Base-by-base conservation (phyloP, 768 basidiomycete species). In the Macrocybe gigantea region DNA sequence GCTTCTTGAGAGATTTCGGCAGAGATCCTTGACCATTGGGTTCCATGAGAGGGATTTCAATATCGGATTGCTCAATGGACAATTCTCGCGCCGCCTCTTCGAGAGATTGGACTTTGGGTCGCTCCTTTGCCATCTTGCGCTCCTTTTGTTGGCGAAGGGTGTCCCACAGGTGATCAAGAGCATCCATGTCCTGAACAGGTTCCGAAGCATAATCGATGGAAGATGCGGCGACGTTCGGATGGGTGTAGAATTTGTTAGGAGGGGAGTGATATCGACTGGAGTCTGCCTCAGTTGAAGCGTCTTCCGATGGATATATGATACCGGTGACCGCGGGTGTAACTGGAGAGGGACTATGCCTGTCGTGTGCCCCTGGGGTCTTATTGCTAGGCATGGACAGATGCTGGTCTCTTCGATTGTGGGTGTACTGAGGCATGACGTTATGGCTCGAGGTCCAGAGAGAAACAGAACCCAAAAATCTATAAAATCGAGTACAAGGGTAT, bases 31-130 rank as follows among this genome's bases (percentile, higher is more conserved):
- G 66, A 8, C 42, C 42, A 8, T 31, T 31, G 5, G 72, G 64
- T 56, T 70, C 67, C 55, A 67, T 49, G 47, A 67, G 58, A 7
- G 70, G 69, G 31, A 71, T 66, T 39, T 66, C 67, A 54, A 71
- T 61, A 42, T 60, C 60, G 35, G 64, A 64, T 35, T 57, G 62
- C 7, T 72, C 68, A 30, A 60, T 50, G 33, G 68, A 61, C 33
- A 69, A 52, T 37, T 73, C 70, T 41, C 68, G 64, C 30, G 58
- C 62, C 8, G 62, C 53, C 50, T 68, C 72, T 59, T 82, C 83
- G 14, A 87, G 71, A 14, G 84, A 87, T 61, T 80, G 78, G 39
- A 87, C 81, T 62, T 88, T 88, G 31, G 80, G 75, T 44, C 78
- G 79, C 56, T 81, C 75, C 54, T 79, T 79, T 38, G 81, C 82